Evolutionary conservation across 2,329 filamentous ascomycete genomes (phyloP), one percentile per base, ranked within the genome.

Genomic region (Byssochlamys sp.): DNA sequence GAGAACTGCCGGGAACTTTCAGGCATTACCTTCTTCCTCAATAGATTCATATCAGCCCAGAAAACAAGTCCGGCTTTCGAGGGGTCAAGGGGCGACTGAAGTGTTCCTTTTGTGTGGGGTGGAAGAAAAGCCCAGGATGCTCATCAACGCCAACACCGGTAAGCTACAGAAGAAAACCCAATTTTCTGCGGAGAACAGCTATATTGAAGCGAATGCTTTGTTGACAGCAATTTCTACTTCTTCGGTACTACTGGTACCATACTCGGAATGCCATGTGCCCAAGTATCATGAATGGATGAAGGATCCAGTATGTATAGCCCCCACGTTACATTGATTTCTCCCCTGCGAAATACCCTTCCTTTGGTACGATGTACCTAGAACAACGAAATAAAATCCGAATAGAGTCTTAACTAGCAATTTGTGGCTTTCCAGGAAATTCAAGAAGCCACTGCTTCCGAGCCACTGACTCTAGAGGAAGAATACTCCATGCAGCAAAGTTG

Each of bases 261-360:
- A 96, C 73, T 86, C 87, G 61, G 74, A 80, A 39, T 87, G 85
- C 68, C 92, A 96, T 77, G 92, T 97, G 26, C 80, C 80, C 14
- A 85, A 81, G 39, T 96, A 96, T 70, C 90, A 96, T 70, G 77
- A 80, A 67, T 97, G 92, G 92, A 96, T 97, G 91, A 82, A 91
- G 77, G 86, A 94, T 66, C 81, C 86, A 55, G 87, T 81, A 71
- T 39, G 64, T 63, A 28, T 45, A 19, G 5, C n/a, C 39, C 39
- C 14, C 39, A 9, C 39, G 11, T 31, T 31, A 11, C 29, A 31
- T 33, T 33, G 7, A 45, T 45, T 45, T 19, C n/a, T 45, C 7
- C 7, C n/a, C 39, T 19, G n/a, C 9, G 14, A 45, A 14, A 24
- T 5, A 24, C 39, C 4, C 5, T 45, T 33, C 19, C 7, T 5